Base-by-base conservation (phyloP, 2,329 filamentous ascomycete species). In the Cladophialophora psammophila region DNA sequence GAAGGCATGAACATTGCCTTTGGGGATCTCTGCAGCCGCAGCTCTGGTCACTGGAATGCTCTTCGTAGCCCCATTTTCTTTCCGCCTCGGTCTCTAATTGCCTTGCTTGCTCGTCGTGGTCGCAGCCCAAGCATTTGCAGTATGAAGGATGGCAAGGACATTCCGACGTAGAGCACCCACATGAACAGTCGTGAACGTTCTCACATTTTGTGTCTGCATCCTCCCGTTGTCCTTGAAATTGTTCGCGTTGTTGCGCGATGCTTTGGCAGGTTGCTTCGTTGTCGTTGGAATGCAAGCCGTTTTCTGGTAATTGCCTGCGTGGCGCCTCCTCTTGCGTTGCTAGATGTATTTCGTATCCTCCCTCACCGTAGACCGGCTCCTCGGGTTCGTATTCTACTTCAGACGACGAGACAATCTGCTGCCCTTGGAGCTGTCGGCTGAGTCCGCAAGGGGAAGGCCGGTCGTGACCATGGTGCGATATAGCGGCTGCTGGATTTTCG, bases 101-200 rank as follows among this genome's bases (percentile, higher is more conserved):
- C 40, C 45, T 55, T 12, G 52, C 42, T 10, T 66, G 32, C 48
- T 63, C 60, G 10, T 34, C 48, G 36, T 64, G 66, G 32, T 63
- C 60, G 50, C 63, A 69, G 13, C 55, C 55, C 6, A 2, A 3
- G 34, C 59, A 69, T 1, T 35, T 18, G 35, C 66, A 69, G 35
- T 63, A 54, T 32, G 35, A 20, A 18, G 66, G 63, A 35, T 62
- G 48, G 34, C 63, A 66, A 12, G 32, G 20, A 34, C 63, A 69
- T 1, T 45, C 26, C 2, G 36, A 32, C 12, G 53, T 42, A 10
- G 34, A 20, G 56, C 66, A 40, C 10, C 45, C 58, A 31, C 66
- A 65, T 20, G 40, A 9, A 52, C 66, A 63, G 9, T 38, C 32
- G 26, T 50, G 52, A 58, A 45, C 15, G n/a, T 35, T 35, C 26